Evolutionary conservation across 2,329 filamentous ascomycete species (phyloP).

Genomic region (Botrytis medusae): DNA sequence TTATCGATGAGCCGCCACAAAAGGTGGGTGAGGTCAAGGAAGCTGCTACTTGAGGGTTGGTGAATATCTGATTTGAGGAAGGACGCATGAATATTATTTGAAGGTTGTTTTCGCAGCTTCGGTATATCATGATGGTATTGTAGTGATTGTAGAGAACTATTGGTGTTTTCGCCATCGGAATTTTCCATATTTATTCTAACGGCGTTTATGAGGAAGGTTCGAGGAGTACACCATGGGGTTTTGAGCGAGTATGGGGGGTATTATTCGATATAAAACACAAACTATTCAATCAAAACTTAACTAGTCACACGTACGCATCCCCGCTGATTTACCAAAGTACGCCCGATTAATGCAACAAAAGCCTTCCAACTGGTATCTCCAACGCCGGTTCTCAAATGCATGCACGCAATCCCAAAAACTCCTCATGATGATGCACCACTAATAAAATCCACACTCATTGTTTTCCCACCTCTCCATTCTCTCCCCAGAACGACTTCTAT

Average conservation of each 20-base stretch:
- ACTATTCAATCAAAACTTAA: neutral
- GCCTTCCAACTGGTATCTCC: conserved; percentile 8
- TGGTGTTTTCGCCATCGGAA: neutral
- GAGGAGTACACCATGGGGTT: neutral
- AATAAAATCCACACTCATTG: conserved; percentile 19
- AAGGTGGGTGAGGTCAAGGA: conserved; percentile 76
- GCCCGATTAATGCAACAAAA: conserved; percentile 5
- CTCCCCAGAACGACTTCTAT: conserved; percentile 25
- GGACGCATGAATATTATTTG: neutral
- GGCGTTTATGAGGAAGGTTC: neutral
- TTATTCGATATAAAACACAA: neutral
- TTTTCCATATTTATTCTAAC: neutral
- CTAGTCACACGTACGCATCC: neutral
- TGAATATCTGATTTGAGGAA: neutral
- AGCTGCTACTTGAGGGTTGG: conserved; percentile 55
- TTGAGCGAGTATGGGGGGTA: neutral
- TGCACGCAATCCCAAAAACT: conserved; percentile 4
- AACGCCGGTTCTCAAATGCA: conserved; percentile 15
- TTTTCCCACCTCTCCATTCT: conserved; percentile 18
- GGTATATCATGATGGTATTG: neutral
- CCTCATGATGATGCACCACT: conserved; percentile 13
- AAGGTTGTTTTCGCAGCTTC: neutral
- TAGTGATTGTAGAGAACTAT: neutral
- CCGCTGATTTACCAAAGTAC: neutral
- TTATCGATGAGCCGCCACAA: conserved; percentile 88